Base-by-base conservation (phyloP, 2,329 filamentous ascomycete genomes). In the Penicillium hordei region DNA sequence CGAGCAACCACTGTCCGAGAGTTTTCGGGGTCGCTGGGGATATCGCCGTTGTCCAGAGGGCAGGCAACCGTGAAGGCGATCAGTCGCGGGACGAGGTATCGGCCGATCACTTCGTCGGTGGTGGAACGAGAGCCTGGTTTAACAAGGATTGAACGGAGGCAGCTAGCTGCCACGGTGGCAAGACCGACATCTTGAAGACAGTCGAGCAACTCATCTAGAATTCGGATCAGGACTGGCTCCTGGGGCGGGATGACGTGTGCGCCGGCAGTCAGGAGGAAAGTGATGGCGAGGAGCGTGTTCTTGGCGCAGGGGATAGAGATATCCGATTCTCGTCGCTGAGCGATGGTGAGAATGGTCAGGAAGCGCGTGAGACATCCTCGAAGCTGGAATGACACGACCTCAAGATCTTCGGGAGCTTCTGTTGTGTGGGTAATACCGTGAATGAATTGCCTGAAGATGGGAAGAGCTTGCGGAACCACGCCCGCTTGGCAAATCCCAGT, bases 371-470 rank as follows among this genome's bases (percentile, higher is more conserved):
- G 80, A 60, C 91, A 94, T 50, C 90, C 91, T 60, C 91, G 89
- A 21, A 97, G 79, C 73, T 97, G 91, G 82, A 84, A 33, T 81
- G 89, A 66, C 79, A 83, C 49, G 73, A 84, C 68, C 59, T 76
- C 69, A 60, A 78, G 70, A 29, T 74, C 74, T 15, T 73, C 71
- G 39, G 72, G 48, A 15, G 61, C 56, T 44, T 70, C 65, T 23
- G 64, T 52, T 1, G 67, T 62, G 21, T 68, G 77, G 2, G 86
- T 85, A 70, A 96, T 88, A 68, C 86, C 90, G 44, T 85, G 85
- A 60, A 97, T 83, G 73, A 99, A 99, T 31, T 93, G 87, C 74
- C 95, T 93, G 72, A 99, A 87, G 40, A 93, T 95, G 0, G 94
- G 91, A 17, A 99, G 82, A 3, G 92, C 88, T 74, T 95, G 90